Evolutionary conservation across 495 filamentous ascomycete genomes (phyloP), one percentile per base, ranked within the genome.

Genomic region (Acidiella bohemica): DNA sequence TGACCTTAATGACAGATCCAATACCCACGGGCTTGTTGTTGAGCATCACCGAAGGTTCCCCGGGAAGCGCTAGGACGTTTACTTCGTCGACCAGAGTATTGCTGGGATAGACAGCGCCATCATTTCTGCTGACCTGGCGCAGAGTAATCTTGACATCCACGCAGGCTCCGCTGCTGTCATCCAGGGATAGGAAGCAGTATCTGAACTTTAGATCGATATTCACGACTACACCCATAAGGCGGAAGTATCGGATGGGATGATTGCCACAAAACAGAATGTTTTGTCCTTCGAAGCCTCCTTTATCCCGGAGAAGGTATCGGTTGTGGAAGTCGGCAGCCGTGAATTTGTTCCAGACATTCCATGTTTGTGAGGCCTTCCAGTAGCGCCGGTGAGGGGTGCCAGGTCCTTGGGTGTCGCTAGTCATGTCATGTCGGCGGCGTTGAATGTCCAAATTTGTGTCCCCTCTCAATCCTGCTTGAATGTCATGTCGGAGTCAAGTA

Each of bases 171-270:
- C 80, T 88, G 57, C 82, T 79, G 59, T 97, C 90, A 47, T 96
- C 90, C 19, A 96, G 51, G 0, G 72, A 81, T 30, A 84, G 70
- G 41, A 82, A 59, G 14, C 68, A 73, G 42, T 68, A 71, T 4
- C 61, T 65, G 9, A 32, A 65, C 55, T 39, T 66, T 14, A 84
- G 73, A 42, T 84, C 77, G 39, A 85, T 65, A 10, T 81, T 80
- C 33, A 93, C 78, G 14, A 97, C 70, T 10, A 70, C 20, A 10
- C 88, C 90, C 17, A 79, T 69, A 13, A 95, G 50, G 46, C 77
- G 73, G 28, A 90, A 73, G 72, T 76, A 94, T 67, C 76, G 78
- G 44, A 96, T 80, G 0, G 92, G 90, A 59, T 96, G 85, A 64
- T 95, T 95, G 24, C 69, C 54, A 63, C 79, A 67, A 63, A 88